phyloP scores from a whole-genome alignment of 2,329 filamentous ascomycete genomes.

The Onygenales sp. region DNA sequence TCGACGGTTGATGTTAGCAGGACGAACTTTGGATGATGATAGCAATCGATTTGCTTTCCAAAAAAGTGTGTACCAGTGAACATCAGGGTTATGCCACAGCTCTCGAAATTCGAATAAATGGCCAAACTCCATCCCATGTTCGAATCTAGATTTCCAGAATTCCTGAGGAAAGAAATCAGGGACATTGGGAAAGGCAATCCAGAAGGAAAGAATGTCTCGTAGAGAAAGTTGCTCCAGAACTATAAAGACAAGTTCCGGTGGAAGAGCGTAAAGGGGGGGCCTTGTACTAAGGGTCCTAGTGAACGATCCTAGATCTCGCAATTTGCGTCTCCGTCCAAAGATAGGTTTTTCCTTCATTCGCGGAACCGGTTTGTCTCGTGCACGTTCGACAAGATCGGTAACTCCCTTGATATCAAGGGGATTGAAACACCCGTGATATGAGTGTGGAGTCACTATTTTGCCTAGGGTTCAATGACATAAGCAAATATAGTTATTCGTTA shows the following conservation, averaged over 20 bases:
- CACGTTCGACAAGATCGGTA: not conserved
- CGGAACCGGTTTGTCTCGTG: not conserved
- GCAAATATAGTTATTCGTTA: too few relatives aligned
- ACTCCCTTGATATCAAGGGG: not conserved
- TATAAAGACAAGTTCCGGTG: not conserved
- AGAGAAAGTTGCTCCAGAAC: not conserved
- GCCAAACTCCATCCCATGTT: not conserved
- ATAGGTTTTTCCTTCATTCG: not conserved
- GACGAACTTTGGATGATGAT: not conserved
- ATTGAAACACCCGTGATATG: not conserved
- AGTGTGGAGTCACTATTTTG: not conserved
- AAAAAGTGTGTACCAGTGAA: not conserved
- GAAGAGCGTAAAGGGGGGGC: not conserved
- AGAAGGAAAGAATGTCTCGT: not conserved
- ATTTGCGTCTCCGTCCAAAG: not conserved
- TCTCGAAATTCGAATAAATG: not conserved
- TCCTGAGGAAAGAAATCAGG: not conserved
- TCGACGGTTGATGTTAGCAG: not conserved
- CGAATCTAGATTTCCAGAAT: slow-evolving; percentile 1
- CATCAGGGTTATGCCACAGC: not conserved
- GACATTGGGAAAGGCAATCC: not conserved
- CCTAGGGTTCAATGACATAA: not conserved
- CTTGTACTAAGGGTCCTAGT: not conserved
- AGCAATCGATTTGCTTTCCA: not conserved
- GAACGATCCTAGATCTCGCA: too few relatives aligned